Conservation (phyloP, 148 eudicot genomes). For the Talinum fruticosum region DNA sequence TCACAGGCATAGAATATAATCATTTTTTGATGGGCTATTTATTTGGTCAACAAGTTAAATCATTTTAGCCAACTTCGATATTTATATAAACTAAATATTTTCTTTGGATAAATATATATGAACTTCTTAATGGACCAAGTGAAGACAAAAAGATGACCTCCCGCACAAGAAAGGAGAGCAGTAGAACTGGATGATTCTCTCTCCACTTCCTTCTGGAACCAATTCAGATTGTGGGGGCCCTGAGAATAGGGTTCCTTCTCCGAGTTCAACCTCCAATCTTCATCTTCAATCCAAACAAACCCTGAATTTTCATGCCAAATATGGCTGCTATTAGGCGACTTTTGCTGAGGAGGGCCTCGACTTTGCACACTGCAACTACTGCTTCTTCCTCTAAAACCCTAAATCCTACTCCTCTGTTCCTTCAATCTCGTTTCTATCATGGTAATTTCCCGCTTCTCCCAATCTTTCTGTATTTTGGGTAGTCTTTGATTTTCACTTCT, state of each 20-base stretch:
- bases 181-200: slow-evolving; percentile 20
- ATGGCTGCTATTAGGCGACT: slow-evolving; percentile 17
- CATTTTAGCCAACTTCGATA: too few species aligned
- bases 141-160: too few species aligned
- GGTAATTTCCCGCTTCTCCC: slow-evolving; percentile 13
- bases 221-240: neutral
- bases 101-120: too few species aligned
- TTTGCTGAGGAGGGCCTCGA: slow-evolving; percentile 23
- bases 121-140: too few species aligned
- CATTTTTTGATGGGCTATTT: too few species aligned
- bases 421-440: slow-evolving; percentile 26
- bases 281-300: neutral
- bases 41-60: too few species aligned
- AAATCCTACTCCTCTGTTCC: slow-evolving; percentile 16
- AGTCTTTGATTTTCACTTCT: neutral
- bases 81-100: too few species aligned
- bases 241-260: neutral
- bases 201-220: slow-evolving; percentile 1
- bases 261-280: neutral
- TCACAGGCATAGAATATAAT: too few species aligned
- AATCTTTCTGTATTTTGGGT: slow-evolving; percentile 3
- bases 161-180: slow-evolving; percentile 3
- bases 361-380: slow-evolving; percentile 26
- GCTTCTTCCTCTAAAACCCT: slow-evolving; percentile 39
- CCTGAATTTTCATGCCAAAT: neutral